Percentiles rank a stretch among this genome's conserved stretches.
Conservation (phyloP, 2,329 filamentous ascomycete species). For the Decorospora gaudefroyi region DNA sequence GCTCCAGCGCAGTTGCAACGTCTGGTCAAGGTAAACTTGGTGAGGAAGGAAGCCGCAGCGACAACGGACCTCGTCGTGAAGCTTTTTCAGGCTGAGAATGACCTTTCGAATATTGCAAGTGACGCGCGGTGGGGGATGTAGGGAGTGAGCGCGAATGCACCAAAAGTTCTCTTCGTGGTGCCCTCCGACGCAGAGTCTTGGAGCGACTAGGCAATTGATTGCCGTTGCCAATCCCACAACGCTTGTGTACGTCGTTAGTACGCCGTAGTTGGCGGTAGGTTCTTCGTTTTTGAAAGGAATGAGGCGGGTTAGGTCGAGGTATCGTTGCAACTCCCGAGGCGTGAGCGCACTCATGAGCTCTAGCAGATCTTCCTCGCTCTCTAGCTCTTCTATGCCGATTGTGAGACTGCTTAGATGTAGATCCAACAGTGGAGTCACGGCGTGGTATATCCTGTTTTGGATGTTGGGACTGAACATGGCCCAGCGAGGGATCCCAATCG, state of each 20-base stretch:
- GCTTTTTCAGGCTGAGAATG: constrained; percentile 1
- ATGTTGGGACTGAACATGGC: neutral
- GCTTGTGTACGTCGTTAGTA: constrained; percentile 5
- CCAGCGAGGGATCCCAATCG: constrained; percentile 4
- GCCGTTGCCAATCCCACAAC: constrained; percentile 2
- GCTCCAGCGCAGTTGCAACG: neutral
- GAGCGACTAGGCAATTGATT: constrained; percentile 8
- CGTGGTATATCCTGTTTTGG: neutral
- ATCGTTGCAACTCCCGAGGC: neutral
- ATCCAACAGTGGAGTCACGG: neutral
- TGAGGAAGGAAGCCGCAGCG: neutral
- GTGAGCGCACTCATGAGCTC: neutral
- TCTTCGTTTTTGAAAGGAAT: neutral
- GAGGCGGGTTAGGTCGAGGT: neutral
- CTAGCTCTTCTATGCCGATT: constrained; percentile 3
- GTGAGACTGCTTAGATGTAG: constrained; percentile 9
- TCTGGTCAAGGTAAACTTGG: neutral
- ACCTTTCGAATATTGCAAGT: constrained; percentile 1
- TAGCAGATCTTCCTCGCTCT: neutral
- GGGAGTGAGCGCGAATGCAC: neutral
- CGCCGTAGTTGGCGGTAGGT: neutral
- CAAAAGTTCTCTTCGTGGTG: neutral
- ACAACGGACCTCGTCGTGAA: constrained; percentile 3
- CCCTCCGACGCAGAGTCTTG: constrained; percentile 1
- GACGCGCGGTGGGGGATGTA: neutral